Percentiles rank a stretch among this genome's conserved stretches.
Evolutionary conservation across 768 basidiomycete species (phyloP).

Genomic region (Boletus subcaerulescens): DNA sequence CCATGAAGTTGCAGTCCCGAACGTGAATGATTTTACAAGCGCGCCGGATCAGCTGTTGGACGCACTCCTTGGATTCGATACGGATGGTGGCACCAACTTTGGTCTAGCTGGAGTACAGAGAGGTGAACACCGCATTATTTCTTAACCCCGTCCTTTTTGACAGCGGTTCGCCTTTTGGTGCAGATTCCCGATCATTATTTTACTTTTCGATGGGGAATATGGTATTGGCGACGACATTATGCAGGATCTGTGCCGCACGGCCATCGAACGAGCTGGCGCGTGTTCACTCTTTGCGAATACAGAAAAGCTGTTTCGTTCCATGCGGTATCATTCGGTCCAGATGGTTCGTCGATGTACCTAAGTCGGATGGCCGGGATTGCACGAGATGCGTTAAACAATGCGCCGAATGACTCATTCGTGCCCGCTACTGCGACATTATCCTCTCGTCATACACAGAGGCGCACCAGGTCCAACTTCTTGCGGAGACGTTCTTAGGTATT

Average conservation of each 20-base stretch:
- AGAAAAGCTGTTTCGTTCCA: conserved; percentile 60
- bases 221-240: conserved; percentile 35
- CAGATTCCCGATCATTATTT: conserved; percentile 34
- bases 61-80: conserved; percentile 30
- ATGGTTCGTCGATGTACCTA: conserved; percentile 26
- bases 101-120: conserved; percentile 47
- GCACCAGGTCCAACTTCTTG: conserved; percentile 48
- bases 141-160: not conserved
- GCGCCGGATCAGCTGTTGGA: conserved; percentile 44
- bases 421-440: conserved; percentile 32
- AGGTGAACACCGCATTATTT: conserved; percentile 29
- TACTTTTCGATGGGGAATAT: conserved; percentile 45
- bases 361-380: conserved; percentile 53
- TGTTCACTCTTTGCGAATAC: not conserved
- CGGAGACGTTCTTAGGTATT: conserved; percentile 56
- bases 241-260: conserved; percentile 40
- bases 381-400: conserved; percentile 41
- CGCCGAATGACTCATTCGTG: conserved; percentile 38
- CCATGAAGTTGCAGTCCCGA: conserved; percentile 8
- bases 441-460: conserved; percentile 50
- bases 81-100: conserved; percentile 44
- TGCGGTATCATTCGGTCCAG: conserved; percentile 51
- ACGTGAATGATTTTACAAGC: conserved; percentile 47
- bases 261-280: conserved; percentile 30
- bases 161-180: no score